A percentile compares a stretch with the other conserved stretches of the same genome.
Conservation (phyloP, 2,329 filamentous ascomycete genomes). For the Dichotomopilus funicola region DNA sequence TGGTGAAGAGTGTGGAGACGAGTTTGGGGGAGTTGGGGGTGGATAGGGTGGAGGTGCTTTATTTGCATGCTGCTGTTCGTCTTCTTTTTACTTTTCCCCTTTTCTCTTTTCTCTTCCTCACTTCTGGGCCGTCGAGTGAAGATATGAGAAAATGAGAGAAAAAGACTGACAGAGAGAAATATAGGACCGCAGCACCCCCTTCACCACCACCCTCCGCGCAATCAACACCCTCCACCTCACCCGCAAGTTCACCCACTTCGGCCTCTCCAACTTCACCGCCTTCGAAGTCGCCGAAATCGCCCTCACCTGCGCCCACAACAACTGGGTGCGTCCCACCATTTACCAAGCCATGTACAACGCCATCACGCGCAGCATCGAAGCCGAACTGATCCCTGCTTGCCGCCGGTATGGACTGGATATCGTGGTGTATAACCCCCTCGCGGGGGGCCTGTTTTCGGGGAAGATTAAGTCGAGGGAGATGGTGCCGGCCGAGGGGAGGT, state of each 20-base stretch:
- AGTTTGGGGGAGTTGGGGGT: conserved; percentile 67
- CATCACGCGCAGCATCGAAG: conserved; percentile 43
- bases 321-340: conserved; percentile 64
- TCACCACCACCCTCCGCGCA: conserved; percentile 61
- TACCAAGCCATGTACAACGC: conserved; percentile 73
- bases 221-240: conserved; percentile 62
- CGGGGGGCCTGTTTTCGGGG: conserved; percentile 63
- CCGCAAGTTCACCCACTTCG: conserved; percentile 66
- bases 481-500: conserved; percentile 26
- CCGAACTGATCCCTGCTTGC: conserved; percentile 59
- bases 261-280: conserved; percentile 65
- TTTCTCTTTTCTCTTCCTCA: not conserved
- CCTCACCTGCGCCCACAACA: conserved; percentile 58
- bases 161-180: too few relatives aligned
- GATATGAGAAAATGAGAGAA: too few relatives aligned
- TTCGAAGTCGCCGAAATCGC: conserved; percentile 73
- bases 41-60: conserved; percentile 64
- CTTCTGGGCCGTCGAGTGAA: not conserved
- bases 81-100: not conserved
- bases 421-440: conserved; percentile 65
- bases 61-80: conserved; percentile 59
- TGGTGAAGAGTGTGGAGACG: conserved; percentile 59
- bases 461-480: conserved; percentile 37
- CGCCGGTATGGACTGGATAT: conserved; percentile 62
- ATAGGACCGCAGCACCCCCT: conserved; percentile 51